Base-by-base conservation (phyloP, 1,139 yeast species). In the Geotrichum phurueaensis region DNA sequence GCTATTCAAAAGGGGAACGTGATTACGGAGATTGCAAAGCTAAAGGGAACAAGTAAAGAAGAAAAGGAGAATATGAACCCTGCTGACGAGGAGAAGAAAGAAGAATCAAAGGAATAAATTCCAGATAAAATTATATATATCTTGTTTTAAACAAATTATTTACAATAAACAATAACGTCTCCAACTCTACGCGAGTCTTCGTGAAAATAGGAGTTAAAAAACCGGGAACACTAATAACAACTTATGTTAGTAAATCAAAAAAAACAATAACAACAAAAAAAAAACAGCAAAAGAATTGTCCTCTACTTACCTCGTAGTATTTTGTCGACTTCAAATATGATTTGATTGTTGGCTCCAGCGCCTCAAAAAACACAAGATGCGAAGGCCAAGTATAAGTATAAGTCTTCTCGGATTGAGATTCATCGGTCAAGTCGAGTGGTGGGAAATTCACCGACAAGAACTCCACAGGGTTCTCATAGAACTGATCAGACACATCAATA, bases 101-200 rank as follows among this genome's bases (percentile, higher is more conserved):
- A 27, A 39, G 56, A 43, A 39, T 23, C 20, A 20, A 23, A 18
- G 13, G 43, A 36, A 20, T 18, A 31, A 29, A 33, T 18, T 3
- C 6, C 18, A 1, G 33, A 50, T 27, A n/a, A 9, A 23, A 18
- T 25, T 29, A 50, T 20, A 50, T 20, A 7, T 55, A 48, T 53
- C 29, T 36, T 63, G n/a, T 9, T n/a, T n/a, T 1, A 13, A 51
- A 23, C 20, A 10, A 31, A 20, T 49, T 52, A 69, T 62, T 70
- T 72, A 53, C 57, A 54, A 47, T 83, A 87, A 1, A 91, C 82
- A 6, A 90, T 75, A 1, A 92, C 77, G 69, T 90, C 94, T 0
- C 99, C 99, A 1, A 71, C 68, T 63, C 99, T 78, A 63, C 98
- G 79, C 54, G 75, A 69, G 71, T 95, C 99, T 88, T 97, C 96